Percentiles rank a stretch among this genome's conserved stretches.
Evolutionary conservation across 345 rosid species (phyloP).

Genomic region (Salix viminalis): DNA sequence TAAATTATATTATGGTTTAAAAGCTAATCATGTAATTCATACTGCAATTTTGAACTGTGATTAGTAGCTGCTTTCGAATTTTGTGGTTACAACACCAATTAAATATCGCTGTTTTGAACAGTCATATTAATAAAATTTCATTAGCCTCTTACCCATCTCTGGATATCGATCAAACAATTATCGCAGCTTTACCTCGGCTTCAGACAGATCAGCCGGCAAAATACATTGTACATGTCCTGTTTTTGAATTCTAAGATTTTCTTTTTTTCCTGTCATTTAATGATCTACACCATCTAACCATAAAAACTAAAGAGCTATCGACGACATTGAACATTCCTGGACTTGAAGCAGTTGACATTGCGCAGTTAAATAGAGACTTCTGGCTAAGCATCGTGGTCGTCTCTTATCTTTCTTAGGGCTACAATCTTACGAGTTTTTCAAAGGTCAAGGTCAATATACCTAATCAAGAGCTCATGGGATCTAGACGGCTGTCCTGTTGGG

Average conservation of each 20-base stretch:
- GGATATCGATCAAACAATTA: too few species aligned
- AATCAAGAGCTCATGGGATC: background rate
- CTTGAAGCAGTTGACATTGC: constrained; percentile 2
- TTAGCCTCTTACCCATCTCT: too few species aligned
- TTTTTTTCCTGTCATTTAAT: background rate
- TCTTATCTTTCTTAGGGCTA: background rate
- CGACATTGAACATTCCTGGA: background rate
- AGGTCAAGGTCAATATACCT: constrained; percentile 4
- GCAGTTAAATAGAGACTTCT: background rate
- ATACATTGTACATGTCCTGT: background rate
- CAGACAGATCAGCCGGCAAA: too few species aligned
- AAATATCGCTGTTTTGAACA: too few species aligned
- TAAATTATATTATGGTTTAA: too few species aligned
- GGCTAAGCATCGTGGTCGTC: background rate
- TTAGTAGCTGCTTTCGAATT: too few species aligned
- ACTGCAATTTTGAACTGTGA: too few species aligned
- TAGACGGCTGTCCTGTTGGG: constrained; percentile 9
- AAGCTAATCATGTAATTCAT: too few species aligned
- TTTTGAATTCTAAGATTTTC: background rate
- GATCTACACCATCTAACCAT: background rate
- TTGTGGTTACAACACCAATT: too few species aligned
- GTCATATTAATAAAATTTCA: too few species aligned
- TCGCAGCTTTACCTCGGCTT: too few species aligned
- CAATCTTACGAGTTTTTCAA: constrained; percentile 3
- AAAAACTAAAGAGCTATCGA: background rate